phyloP scores from a whole-genome alignment of 1,284 basidiomycete genomes.

The Naganishia sp. region DNA sequence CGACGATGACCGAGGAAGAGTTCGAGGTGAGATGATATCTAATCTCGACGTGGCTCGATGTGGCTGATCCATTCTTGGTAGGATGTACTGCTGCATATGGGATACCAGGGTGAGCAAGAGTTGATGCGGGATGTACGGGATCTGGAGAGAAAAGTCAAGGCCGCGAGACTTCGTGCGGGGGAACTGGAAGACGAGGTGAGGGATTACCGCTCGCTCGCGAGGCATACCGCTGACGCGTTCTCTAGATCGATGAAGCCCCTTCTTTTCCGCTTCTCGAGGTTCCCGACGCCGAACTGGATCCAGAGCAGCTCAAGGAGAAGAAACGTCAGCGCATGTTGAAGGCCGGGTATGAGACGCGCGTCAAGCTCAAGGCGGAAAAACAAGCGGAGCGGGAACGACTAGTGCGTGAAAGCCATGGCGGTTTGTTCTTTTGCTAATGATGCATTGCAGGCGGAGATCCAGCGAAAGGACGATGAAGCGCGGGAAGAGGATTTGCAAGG shows the following conservation, averaged over 20 bases:
- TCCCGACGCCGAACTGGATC: conserved; percentile 89
- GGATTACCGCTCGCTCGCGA: neutral
- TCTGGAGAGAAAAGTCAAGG: conserved; percentile 73
- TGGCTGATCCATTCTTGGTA: neutral
- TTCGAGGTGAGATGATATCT: conserved; percentile 61
- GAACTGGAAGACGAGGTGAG: conserved; percentile 63
- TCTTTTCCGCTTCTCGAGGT: conserved; percentile 86
- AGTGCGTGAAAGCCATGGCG: conserved; percentile 32
- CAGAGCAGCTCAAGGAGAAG: conserved; percentile 93
- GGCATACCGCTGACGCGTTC: neutral
- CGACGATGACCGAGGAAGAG: conserved; percentile 70
- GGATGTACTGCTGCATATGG: conserved; percentile 52
- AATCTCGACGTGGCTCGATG: neutral
- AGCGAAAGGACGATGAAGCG: conserved; percentile 74
- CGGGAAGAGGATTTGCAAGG: conserved; percentile 67
- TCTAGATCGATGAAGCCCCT: conserved; percentile 67
- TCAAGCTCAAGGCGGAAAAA: conserved; percentile 82
- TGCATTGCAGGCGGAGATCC: conserved; percentile 63
- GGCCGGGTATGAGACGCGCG: conserved; percentile 89
- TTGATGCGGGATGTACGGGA: conserved; percentile 45
- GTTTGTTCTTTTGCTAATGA: conserved; percentile 27
- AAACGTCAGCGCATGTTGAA: conserved; percentile 89
- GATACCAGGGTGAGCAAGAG: conserved; percentile 69
- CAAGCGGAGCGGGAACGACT: conserved; percentile 73
- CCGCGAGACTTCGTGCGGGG: conserved; percentile 71